Conservation (phyloP, 2,329 filamentous ascomycete species). For the Claviceps paspali region DNA sequence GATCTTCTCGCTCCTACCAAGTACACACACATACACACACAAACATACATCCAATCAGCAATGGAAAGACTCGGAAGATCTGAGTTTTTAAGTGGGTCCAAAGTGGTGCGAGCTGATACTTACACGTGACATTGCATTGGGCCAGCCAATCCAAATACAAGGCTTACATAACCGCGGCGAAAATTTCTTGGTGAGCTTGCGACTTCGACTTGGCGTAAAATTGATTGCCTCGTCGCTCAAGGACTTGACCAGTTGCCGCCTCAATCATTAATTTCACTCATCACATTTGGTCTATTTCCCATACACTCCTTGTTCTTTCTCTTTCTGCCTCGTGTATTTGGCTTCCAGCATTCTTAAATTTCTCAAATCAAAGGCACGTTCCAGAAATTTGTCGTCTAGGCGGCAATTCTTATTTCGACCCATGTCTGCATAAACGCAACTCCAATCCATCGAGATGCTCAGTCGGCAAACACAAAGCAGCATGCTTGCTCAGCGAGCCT, state of each 20-base stretch:
- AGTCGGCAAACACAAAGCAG: slow-evolving; percentile 18
- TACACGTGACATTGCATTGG: slow-evolving; percentile 9
- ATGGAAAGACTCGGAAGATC: too few relatives aligned
- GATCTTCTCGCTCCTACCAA: background rate
- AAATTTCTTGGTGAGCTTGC: slow-evolving; percentile 14
- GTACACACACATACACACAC: too few relatives aligned
- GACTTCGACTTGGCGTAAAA: too few relatives aligned
- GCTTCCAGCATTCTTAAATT: too few relatives aligned
- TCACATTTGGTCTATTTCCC: background rate
- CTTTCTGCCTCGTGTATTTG: background rate
- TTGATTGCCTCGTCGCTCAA: background rate
- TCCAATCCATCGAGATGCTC: slow-evolving; percentile 18
- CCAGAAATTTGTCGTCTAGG: too few relatives aligned
- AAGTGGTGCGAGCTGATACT: background rate
- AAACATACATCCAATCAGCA: too few relatives aligned
- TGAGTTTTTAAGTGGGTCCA: slow-evolving; percentile 2
- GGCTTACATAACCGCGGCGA: slow-evolving; percentile 7
- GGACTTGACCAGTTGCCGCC: background rate
- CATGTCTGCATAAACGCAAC: background rate
- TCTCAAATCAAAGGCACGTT: too few relatives aligned
- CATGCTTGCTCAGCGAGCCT: slow-evolving; percentile 12
- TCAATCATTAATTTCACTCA: background rate
- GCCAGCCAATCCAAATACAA: slow-evolving; percentile 3
- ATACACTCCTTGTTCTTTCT: slow-evolving; percentile 2
- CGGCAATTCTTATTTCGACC: background rate